Evolutionary conservation across 495 filamentous ascomycete genomes (phyloP), one percentile per base, ranked within the genome.

Genomic region (Aspergillus haitiensis): DNA sequence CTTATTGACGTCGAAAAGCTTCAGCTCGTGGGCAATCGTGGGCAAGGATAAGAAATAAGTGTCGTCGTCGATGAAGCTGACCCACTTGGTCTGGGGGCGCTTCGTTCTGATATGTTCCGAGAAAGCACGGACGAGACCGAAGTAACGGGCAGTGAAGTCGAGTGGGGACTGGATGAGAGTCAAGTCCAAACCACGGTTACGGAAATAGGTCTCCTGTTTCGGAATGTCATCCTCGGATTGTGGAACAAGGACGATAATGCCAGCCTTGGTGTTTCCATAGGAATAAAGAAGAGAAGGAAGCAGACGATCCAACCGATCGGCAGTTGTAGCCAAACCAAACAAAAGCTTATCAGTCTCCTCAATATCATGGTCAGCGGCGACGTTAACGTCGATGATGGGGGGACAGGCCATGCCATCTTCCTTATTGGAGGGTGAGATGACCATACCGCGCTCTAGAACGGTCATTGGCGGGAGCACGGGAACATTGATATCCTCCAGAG

Each of bases 11-110:
- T 88, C 78, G 64, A 85, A 79, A 3, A 81, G 70, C 54, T 79
- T 76, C 57, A 90, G 75, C 58, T 79, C 78, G 47, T 78, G 66
- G 39, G 75, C 71, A 2, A 86, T 71, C 31, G 78, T 76, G 5
- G 81, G 64, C 5, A 90, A 75, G 11, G 84, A 84, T 5, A 86
- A 80, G 69, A 89, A 86, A 74, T 89, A 90, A 18, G 88, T 90
- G 69, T 91, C 88, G 70, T 91, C 87, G 65, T 90, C 86, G 40
- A 88, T 78, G 54, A 90, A 78, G 61, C 77, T 80, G 44, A 87
- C 74, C 86, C 86, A 91, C 49, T 78, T 70, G 18, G 84, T 86
- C n/a, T 80, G 71, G 9, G 78, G 77, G 44, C 75, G 74, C 60
- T 76, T 71, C 35, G 72, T 72, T 31, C 75, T 77, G 18, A 83